phyloP scores from a whole-genome alignment of 768 basidiomycete species.

The Tylopilus plumbeoviolaceoides region DNA sequence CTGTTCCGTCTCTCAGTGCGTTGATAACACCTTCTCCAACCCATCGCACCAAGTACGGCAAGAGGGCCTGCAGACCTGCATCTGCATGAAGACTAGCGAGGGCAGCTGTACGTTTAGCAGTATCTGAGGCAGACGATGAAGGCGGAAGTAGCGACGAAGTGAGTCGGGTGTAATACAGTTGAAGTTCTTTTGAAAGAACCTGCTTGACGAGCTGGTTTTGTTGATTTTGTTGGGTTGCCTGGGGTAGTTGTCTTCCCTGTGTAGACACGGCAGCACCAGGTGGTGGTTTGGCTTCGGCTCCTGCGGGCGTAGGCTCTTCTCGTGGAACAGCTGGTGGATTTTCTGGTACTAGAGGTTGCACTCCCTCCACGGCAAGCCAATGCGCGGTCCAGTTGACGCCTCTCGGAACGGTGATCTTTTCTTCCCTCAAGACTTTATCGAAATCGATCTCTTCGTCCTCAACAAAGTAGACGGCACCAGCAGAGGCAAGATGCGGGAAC shows the following conservation, averaged over 20 bases:
- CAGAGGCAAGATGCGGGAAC: conserved; percentile 39
- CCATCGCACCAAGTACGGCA: conserved; percentile 96
- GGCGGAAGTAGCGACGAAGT: conserved; percentile 67
- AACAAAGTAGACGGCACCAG: conserved; percentile 83
- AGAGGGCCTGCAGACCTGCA: conserved; percentile 83
- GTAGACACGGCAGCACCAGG: conserved; percentile 19
- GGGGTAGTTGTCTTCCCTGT: conserved; percentile 25
- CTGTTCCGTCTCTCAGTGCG: conserved; percentile 45
- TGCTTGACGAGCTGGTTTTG: conserved; percentile 84
- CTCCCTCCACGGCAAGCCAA: conserved; percentile 97
- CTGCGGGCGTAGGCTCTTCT: conserved; percentile 37
- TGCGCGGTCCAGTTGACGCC: conserved; percentile 89
- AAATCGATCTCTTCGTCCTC: conserved; percentile 99
- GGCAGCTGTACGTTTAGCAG: conserved; percentile 79
- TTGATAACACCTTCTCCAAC: conserved; percentile 81
- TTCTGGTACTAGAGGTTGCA: conserved; percentile 94
- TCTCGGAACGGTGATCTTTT: conserved; percentile 77
- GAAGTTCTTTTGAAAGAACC: conserved; percentile 88
- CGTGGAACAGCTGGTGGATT: conserved; percentile 83
- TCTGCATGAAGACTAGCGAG: conserved; percentile 86
- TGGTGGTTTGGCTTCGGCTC: conserved; percentile 27
- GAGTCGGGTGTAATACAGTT: conserved; percentile 90
- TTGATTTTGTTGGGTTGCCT: conserved; percentile 45
- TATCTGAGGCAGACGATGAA: conserved; percentile 40
- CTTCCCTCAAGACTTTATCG: conserved; percentile 82